Percentiles rank a stretch among this genome's conserved stretches.
Evolutionary conservation across 208 protist species (phyloP).

Genomic region (Giardia duodenalis): DNA sequence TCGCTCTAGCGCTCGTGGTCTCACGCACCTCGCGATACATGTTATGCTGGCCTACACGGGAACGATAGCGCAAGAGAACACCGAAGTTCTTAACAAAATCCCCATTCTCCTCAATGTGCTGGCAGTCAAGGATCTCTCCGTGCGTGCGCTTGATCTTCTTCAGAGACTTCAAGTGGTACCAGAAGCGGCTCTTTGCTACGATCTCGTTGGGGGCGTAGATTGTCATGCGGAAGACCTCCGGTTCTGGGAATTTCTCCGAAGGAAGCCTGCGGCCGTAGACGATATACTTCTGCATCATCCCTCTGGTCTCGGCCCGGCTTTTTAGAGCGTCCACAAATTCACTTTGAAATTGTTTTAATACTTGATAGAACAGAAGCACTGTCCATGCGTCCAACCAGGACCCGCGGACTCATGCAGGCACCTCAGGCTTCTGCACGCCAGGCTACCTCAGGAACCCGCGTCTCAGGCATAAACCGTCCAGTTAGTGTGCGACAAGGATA

Average conservation of each 20-base stretch:
- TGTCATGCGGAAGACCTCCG: slow-evolving; percentile 88
- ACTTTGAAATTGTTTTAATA: too few relatives aligned
- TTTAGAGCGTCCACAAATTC: too few relatives aligned
- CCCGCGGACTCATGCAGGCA: too few relatives aligned
- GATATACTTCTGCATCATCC: slow-evolving; percentile 63
- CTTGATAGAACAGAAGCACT: too few relatives aligned
- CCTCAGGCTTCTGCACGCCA: too few relatives aligned
- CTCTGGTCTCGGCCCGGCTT: too few relatives aligned
- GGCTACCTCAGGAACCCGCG: too few relatives aligned
- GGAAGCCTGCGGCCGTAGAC: slow-evolving; percentile 76
- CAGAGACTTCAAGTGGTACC: slow-evolving; percentile 89
- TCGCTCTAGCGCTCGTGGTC: slow-evolving; percentile 70
- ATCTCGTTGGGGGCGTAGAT: slow-evolving; percentile 91
- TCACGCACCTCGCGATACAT: slow-evolving; percentile 98
- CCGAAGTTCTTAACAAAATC: slow-evolving; percentile 84
- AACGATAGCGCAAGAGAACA: slow-evolving; percentile 93
- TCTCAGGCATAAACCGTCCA: too few relatives aligned
- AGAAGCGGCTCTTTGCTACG: slow-evolving; percentile 91
- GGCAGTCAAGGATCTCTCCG: slow-evolving; percentile 66
- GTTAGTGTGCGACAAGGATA: too few relatives aligned
- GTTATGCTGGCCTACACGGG: slow-evolving; percentile 86
- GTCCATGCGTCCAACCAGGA: too few relatives aligned
- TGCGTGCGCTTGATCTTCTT: slow-evolving; percentile 90
- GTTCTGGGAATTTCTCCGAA: slow-evolving; percentile 64
- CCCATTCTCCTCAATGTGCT: slow-evolving; percentile 69